Conservation (phyloP, 805 yeast genomes). For the Candida loeiensis region DNA sequence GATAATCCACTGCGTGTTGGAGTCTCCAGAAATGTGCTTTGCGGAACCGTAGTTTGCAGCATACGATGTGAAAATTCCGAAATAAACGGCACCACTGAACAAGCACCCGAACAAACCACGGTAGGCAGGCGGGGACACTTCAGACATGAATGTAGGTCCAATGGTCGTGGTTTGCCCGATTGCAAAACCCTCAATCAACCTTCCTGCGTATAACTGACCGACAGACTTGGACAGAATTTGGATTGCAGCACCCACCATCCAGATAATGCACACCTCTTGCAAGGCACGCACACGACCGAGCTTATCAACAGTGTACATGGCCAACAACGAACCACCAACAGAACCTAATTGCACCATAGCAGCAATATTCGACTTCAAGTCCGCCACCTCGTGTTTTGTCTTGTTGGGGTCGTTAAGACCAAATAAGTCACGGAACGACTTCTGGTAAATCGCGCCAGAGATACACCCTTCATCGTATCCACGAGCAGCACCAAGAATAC, state of each 20-base stretch:
- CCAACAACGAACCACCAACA: slow-evolving; percentile 21
- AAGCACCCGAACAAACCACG: slow-evolving; percentile 23
- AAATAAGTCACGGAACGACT: slow-evolving; percentile 39
- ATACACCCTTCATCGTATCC: slow-evolving; percentile 57
- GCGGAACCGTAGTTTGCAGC: slow-evolving; percentile 48
- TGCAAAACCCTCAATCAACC: slow-evolving; percentile 24
- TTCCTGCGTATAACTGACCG: slow-evolving; percentile 25
- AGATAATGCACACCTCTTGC: slow-evolving; percentile 18
- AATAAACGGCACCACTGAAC: slow-evolving; percentile 24
- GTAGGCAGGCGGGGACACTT: slow-evolving; percentile 21
- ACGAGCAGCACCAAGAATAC: slow-evolving; percentile 53
- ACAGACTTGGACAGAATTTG: slow-evolving; percentile 17
- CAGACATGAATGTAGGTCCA: slow-evolving; percentile 24
- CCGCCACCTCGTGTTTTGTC: slow-evolving; percentile 22
- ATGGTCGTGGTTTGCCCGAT: slow-evolving; percentile 25
- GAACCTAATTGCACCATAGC: slow-evolving; percentile 25
- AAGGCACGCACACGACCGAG: slow-evolving; percentile 23
- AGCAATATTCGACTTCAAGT: slow-evolving; percentile 22
- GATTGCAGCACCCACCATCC: slow-evolving; percentile 20
- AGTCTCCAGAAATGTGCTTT: slow-evolving; percentile 18
- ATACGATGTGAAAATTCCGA: slow-evolving; percentile 21
- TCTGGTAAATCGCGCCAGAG: slow-evolving; percentile 44
- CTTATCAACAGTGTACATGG: slow-evolving; percentile 23
- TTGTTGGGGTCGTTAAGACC: slow-evolving; percentile 42
- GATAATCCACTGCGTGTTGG: slow-evolving; percentile 19